Base-by-base conservation (phyloP, 768 basidiomycete genomes). In the Phlegmacium glaucopus region DNA sequence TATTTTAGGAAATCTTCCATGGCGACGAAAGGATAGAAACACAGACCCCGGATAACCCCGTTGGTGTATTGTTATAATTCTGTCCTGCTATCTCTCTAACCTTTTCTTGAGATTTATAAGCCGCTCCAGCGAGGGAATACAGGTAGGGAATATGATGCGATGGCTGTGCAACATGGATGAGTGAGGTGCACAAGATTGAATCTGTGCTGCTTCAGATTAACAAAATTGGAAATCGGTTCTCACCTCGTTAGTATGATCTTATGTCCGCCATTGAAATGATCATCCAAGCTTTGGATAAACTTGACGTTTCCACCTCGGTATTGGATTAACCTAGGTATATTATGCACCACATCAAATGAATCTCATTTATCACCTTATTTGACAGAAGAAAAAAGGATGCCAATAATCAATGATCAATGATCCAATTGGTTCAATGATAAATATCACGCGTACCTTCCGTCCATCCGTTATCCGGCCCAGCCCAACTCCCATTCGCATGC, bases 141-240 rank as follows among this genome's bases (percentile, higher is more conserved):
- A 91, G 71, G 60, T 91, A 92, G 0, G 90, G 89, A 36, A 91
- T 90, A 60, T 91, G 89, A 51, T 91, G 90, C 0, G 87, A 89
- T 0, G 90, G 89, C 85, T 88, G n/a, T n/a, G n/a, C n/a, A n/a
- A n/a, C n/a, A n/a, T n/a, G n/a, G n/a, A n/a, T n/a, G n/a, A n/a
- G n/a, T n/a, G n/a, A n/a, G n/a, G n/a, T n/a, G n/a, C n/a, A n/a
- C n/a, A n/a, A n/a, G n/a, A n/a, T n/a, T n/a, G n/a, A n/a, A n/a
- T n/a, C n/a, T n/a, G n/a, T n/a, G n/a, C n/a, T n/a, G n/a, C n/a
- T n/a, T n/a, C n/a, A n/a, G n/a, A n/a, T n/a, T n/a, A n/a, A n/a
- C n/a, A n/a, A n/a, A 22, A 22, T 22, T 22, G 22, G 22, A 22
- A 22, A 22, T 3, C 2, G 5, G 5, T 22, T 5, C 5, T 22